Evolutionary conservation across 306 rosid genomes (phyloP), one percentile per base, ranked within the genome.

Genomic region (Betula pendula): DNA sequence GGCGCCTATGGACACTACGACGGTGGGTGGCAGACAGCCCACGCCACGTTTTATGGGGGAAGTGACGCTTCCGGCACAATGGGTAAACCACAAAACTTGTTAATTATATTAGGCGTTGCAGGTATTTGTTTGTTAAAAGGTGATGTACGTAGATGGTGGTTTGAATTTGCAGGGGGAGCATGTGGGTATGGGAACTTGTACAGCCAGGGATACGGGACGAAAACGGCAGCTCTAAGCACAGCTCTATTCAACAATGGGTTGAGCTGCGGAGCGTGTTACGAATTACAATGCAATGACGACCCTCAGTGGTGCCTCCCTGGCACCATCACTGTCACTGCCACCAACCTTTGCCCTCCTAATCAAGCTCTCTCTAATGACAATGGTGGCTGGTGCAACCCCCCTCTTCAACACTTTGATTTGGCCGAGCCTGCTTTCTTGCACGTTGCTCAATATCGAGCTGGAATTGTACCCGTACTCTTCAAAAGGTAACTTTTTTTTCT

Each of bases 361-460:
- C 9, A 50, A 29, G 83, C 86, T 22, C 52, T 80, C 68, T 48
- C 84, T 13, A 84, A 68, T 31, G 80, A 80, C 87, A 80, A 84
- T 65, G 87, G 87, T 12, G 87, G 87, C 6, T 84, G 87, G 87
- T 84, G 87, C 80, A 84, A 77, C n/a, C 85, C 87, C 55, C 87
- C 84, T 31, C 82, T 68, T 8, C 62, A 81, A 58, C 87, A 83
- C 67, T 83, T 83, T n/a, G 87, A 83, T 65, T 73, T 83, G 77
- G 81, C 87, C 10, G 62, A 80, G 84, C 81, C 87, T 50, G 87
- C 87, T 67, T 80, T 80, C 73, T 70, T 83, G 75, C 84, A 76
- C 29, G 76, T 80, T 24, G 87, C 87, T 1, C 48, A 80, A 24
- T 83, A 56, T 68, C 84, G 81, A 38, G 87, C 85, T 0, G 83